Percentiles rank a stretch among this genome's conserved stretches.
phyloP scores from a whole-genome alignment of 2,329 filamentous ascomycete genomes.

The Paecilomyces dactylethromorphus region DNA sequence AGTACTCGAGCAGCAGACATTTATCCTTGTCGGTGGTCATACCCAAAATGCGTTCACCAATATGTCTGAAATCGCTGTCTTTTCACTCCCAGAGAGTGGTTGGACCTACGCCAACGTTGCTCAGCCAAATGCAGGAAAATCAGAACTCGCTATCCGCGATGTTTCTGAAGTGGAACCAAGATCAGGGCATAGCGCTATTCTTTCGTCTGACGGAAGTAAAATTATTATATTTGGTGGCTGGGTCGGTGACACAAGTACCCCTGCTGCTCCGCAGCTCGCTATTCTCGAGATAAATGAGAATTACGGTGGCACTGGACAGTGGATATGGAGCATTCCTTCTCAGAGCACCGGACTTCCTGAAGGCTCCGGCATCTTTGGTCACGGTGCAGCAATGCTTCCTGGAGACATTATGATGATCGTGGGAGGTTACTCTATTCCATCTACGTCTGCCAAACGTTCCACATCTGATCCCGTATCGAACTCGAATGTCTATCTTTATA shows the following conservation, averaged over 20 bases:
- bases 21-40: constrained; percentile 79
- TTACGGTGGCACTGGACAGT: constrained; percentile 51
- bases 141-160: constrained; percentile 51
- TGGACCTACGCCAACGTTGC: constrained; percentile 77
- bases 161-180: constrained; percentile 62
- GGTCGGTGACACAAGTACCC: constrained; percentile 72
- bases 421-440: constrained; percentile 50
- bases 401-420: constrained; percentile 56
- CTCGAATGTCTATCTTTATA: constrained; percentile 51
- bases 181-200: constrained; percentile 80
- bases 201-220: constrained; percentile 70
- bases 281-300: constrained; percentile 68
- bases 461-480: constrained; percentile 27
- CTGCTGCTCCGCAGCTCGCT: constrained; percentile 75
- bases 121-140: constrained; percentile 33
- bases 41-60: constrained; percentile 81
- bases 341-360: constrained; percentile 29
- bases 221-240: constrained; percentile 82
- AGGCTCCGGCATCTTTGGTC: constrained; percentile 52
- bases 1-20: constrained; percentile 67
- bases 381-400: constrained; percentile 56
- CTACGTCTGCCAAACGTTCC: constrained; percentile 32
- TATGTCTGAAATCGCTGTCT: constrained; percentile 84
- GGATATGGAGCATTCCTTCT: constrained; percentile 38
- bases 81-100: constrained; percentile 75